Conservation (phyloP, 2,329 filamentous ascomycete species). For the Colletotrichum ledebouriae region DNA sequence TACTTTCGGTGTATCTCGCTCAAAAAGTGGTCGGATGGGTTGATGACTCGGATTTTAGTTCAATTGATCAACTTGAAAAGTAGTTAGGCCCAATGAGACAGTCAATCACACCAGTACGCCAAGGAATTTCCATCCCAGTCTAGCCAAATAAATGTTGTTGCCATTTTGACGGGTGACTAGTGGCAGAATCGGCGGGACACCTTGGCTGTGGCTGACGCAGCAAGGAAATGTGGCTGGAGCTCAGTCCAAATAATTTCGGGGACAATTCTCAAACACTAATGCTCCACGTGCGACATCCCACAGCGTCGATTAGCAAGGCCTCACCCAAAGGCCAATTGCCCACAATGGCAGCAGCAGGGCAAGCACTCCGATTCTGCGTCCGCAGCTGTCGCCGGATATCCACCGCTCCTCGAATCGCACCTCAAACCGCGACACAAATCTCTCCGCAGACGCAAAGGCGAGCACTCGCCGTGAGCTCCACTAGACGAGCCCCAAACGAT, state of each 20-base stretch:
- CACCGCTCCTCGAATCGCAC: constrained; percentile 36
- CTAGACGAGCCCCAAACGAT: constrained; percentile 46
- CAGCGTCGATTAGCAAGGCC: constrained; percentile 25
- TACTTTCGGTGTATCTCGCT: no score
- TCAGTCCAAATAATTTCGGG: constrained; percentile 42
- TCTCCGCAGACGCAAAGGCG: constrained; percentile 42
- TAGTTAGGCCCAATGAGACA: no score
- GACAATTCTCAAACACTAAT: constrained; percentile 35
- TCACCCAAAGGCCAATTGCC: constrained; percentile 22
- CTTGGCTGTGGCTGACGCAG: constrained; percentile 15
- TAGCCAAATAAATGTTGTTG: no score
- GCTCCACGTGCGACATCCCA: constrained; percentile 28
- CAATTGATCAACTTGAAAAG: no score
- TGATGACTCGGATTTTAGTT: no score
- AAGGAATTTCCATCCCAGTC: no score
- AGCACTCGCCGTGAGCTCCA: constrained; percentile 48
- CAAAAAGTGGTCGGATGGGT: no score
- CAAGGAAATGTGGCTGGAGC: constrained; percentile 35
- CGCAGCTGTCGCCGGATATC: constrained; percentile 50
- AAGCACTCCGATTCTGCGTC: constrained; percentile 53
- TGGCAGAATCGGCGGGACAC: neutral
- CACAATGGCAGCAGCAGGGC: constrained; percentile 56
- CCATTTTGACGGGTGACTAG: constrained; percentile 2
- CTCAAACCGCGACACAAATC: constrained; percentile 19
- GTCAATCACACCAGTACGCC: no score